Evolutionary conservation across 495 filamentous ascomycete genomes (phyloP), one percentile per base, ranked within the genome.

Genomic region (Penicillium goetzii): DNA sequence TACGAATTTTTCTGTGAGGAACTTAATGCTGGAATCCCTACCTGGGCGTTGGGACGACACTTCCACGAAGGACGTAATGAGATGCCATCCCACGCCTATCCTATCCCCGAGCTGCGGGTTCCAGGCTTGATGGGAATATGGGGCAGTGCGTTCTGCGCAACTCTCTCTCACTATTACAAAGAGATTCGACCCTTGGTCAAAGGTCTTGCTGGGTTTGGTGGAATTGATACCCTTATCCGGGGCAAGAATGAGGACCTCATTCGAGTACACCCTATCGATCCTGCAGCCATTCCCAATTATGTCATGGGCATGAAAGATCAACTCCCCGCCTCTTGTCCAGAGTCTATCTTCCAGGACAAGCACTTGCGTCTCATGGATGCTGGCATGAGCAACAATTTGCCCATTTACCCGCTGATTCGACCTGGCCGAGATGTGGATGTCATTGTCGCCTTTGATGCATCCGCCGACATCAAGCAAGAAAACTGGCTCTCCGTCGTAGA

Each of bases 1-100:
- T 99, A 96, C 66, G 95, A 99, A 75, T 88, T 99, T 67, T 97
- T 92, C 74, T 97, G 92, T 71, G 95, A 99, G 72, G 95, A 98
- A 63, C 88, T 91, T 33, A 80, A 82, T 53, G 94, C 94, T 19
- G 93, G 95, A 14, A 97, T 99, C 62, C 95, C 95, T 0, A 96
- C 90, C 0, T 99, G 93, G 93, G 90, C 92, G 9, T 77, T 99
- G 60, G 95, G 95, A 23, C 83, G 95, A 47, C 86, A 86, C 51
- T 99, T 97, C 75, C 72, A 90, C 33, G 81, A 83, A 53, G 95
- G 95, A 45, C 69, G 73, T 34, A 89, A 89, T 57, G 73, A 88
- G n/a, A 58, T 68, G 36, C 81, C 86, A 32, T 77, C 82, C 3
- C 78, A 84, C 7, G 80, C 85, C 49, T 78, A 85, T 28, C 84